phyloP scores from a whole-genome alignment of 768 basidiomycete species.

The Russula compacta region DNA sequence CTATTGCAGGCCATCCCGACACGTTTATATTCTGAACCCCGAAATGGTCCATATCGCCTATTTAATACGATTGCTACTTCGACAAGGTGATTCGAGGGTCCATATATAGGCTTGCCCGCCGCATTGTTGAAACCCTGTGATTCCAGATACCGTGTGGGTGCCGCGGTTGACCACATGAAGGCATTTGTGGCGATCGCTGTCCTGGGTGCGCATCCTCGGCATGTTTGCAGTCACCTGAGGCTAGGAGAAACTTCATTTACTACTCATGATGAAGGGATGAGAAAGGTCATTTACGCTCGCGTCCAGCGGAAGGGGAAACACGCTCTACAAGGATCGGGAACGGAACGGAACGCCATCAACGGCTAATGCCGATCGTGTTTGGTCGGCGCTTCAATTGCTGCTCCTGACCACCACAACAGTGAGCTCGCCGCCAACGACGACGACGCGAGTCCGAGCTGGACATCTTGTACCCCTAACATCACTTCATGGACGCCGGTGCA shows the following conservation, averaged over 20 bases:
- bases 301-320: too few relatives aligned
- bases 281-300: not conserved
- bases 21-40: not conserved
- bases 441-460: constrained; percentile 7
- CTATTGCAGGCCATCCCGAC: not conserved
- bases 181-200: not conserved
- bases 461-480: not conserved
- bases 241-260: not conserved
- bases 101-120: not conserved
- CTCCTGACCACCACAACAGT: constrained; percentile 21
- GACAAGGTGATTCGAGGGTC: not conserved
- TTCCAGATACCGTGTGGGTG: not conserved
- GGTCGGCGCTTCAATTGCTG: constrained; percentile 19
- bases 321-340: not conserved
- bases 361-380: constrained; percentile 14
- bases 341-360: not conserved
- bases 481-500: constrained; percentile 43
- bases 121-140: not conserved
- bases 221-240: not conserved
- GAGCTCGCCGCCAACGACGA: constrained; percentile 19
- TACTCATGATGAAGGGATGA: not conserved
- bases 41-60: not conserved
- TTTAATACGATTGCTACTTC: not conserved
- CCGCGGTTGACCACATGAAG: not conserved
- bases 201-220: not conserved